Conservation (phyloP, 805 yeast genomes). For the Candida sanyiensis region DNA sequence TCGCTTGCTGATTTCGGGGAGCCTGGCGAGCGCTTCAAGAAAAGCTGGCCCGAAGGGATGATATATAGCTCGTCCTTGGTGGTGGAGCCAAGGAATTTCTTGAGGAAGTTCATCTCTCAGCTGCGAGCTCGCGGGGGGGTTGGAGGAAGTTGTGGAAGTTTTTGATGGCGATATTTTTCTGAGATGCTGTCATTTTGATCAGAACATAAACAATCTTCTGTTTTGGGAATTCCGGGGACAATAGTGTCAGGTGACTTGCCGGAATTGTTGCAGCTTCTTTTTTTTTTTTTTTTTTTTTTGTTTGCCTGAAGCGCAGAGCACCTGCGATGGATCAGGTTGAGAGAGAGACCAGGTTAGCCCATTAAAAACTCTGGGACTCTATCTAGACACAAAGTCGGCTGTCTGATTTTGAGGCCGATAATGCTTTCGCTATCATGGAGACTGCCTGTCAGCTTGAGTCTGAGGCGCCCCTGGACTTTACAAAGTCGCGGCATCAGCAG, state of each 20-base stretch:
- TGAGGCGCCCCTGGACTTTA: background rate
- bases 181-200: background rate
- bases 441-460: background rate
- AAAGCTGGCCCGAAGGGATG: constrained; percentile 77
- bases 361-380: too few species aligned
- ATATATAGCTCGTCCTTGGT: constrained; percentile 56
- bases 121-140: background rate
- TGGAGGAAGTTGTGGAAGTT: too few species aligned
- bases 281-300: background rate
- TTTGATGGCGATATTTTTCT: background rate
- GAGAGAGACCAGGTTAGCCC: background rate
- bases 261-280: background rate
- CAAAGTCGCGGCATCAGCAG: background rate
- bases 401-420: background rate
- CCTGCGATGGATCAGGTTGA: too few species aligned
- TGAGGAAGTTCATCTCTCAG: constrained; percentile 80
- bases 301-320: too few species aligned
- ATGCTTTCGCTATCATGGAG: constrained; percentile 1
- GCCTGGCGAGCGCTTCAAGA: constrained; percentile 61
- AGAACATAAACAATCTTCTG: constrained; percentile 1
- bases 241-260: constrained; percentile 1
- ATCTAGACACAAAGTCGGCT: too few species aligned
- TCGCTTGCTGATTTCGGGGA: constrained; percentile 88
- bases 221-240: background rate
- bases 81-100: constrained; percentile 53